Base-by-base conservation (phyloP, 306 rosid species). In the Prunus salicina region DNA sequence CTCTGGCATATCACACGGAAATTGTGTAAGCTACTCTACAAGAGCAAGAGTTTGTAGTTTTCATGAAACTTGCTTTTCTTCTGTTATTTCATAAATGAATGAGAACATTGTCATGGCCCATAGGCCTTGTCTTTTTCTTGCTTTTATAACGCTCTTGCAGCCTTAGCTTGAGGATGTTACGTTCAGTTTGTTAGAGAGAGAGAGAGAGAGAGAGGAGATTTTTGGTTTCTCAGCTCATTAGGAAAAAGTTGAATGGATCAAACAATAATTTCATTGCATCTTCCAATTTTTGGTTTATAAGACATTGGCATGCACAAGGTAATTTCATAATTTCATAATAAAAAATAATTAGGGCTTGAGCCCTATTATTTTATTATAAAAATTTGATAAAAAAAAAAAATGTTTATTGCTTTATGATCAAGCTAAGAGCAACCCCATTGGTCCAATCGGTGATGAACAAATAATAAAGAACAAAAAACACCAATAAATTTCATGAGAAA, bases 11-110 rank as follows among this genome's bases (percentile, higher is more conserved):
- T 71, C 73, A 64, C 72, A 41, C 12, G 75, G 41, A 71, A 53
- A 70, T 50, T 49, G 68, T 55, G 73, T 34, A 28, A 55, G 64
- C 43, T 38, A 38, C 51, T 63, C 60, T 8, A 2, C 6, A 46
- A 18, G 66, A 28, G 43, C 14, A 28, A 56, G 22, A 24, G 64
- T 63, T 62, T 27, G 64, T 22, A 24, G 61, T 45, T 45, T 16
- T 62, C 67, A 68, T 58, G 83, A 67, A 60, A 51, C 49, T 67
- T 47, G 28, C 43, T 32, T 69, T 16, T 46, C 13, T 30, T 66
- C 71, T 65, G 72, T 83, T 64, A 47, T 58, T 75, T 71, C 76
- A 24, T 76, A 56, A 69, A 67, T 64, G 43, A 38, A 72, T 45
- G 62, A 43, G 70, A 43, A 64, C 28, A 30, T 57, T 49, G 14